Evolutionary conservation across 257 asterid genomes (phyloP), one percentile per base, ranked within the genome.

Genomic region (Jasminum sambac): DNA sequence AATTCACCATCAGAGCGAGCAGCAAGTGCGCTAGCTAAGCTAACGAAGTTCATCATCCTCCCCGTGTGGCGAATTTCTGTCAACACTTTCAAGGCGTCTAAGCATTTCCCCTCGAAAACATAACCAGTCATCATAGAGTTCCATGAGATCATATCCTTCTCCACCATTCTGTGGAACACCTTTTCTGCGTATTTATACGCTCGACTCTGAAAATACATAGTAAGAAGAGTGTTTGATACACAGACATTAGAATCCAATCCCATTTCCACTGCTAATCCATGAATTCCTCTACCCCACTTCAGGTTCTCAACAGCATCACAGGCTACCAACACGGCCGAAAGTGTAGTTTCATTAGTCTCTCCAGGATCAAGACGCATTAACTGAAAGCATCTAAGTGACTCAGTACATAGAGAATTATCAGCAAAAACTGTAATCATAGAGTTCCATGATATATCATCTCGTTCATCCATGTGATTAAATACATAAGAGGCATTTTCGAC

Each of bases 81-180:
- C 63, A 91, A 78, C 66, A 88, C 77, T 72, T 68, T 79, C 77
- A 91, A 74, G 76, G 91, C 87, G 68, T 88, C 83, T 34, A 75
- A 59, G 75, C 78, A 79, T 79, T 82, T 83, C 25, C 91, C 89
- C 62, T 68, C 85, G 43, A 68, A 79, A 61, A 82, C 93, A 74
- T 84, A 89, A 48, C 95, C 95, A 67, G 96, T 87, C 85, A 89
- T 81, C 91, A 91, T 83, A 46, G 97, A 89, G 72, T 91, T 91
- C 96, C 96, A 91, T 13, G 97, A 83, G 75, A 91, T 87, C 77
- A 86, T 66, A 81, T 91, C 96, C 82, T 74, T 89, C 50, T 55
- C 77, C 52, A 82, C 73, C 95, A 89, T 89, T 61, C 72, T 74
- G 17, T 41, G 73, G 72, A 92, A 88, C 76, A 89, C 58, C 70